Base-by-base conservation (phyloP, 805 yeast species). In the Pichia exigua region DNA sequence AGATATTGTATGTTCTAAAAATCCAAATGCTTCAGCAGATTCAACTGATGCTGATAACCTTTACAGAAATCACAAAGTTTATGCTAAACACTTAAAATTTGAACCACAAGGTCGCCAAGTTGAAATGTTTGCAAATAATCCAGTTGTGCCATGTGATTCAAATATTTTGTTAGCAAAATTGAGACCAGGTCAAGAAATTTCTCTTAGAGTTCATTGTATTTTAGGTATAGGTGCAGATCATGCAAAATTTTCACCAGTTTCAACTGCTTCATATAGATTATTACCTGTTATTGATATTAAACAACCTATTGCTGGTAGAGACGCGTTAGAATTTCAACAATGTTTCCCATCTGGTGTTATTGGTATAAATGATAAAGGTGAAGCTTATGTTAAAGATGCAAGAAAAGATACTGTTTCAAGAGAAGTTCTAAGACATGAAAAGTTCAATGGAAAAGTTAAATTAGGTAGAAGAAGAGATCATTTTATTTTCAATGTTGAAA, bases 341-440 rank as follows among this genome's bases (percentile, higher is more conserved):
- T 92, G 98, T 69, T 94, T 94, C 75, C 92, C 98, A 28, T 77
- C 85, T 3, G 99, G 99, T 32, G 99, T 94, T 42, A 78, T 92
- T 65, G 96, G 77, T 39, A 80, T 91, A 54, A 74, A 83, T 62
- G 73, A 73, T 15, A 65, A 76, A 8, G 86, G 79, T 47, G 79
- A 81, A 60, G 98, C 98, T 0, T 79, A 65, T 58, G 96, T 94
- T 15, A 78, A 82, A 56, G 96, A 94, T 70, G 81, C 97, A 3
- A 82, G 99, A 74, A 87, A 82, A 64, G 99, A 94, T 69, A 94
- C 99, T 1, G 99, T 94, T 42, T 88, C 97, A 7, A 81, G 99
- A 70, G 99, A 94, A 70, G 97, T 91, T 13, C 76, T 94, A 60
- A 82, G 99, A 69, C 97, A 94, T 68, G 86, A 82, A 48, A 96